Base-by-base conservation (phyloP, 169 alveolate genomes). In the Miamiensis avidus region DNA sequence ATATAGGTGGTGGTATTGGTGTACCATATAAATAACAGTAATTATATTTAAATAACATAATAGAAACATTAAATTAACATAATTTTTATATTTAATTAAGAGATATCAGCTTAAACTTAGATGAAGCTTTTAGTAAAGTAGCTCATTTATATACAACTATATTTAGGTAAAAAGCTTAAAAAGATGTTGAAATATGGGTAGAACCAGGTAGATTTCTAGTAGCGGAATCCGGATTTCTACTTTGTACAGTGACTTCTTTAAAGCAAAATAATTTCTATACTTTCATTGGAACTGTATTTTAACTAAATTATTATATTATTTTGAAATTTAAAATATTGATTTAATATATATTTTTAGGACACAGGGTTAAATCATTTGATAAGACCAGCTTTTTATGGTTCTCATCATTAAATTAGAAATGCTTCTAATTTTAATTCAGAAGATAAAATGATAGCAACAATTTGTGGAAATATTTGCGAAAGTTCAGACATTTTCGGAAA, bases 1-100 rank as follows among this genome's bases (percentile, higher is more conserved):
- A 88, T 82, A 74, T 88, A 6, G 91, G 91, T 31, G 91, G 91
- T n/a, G 91, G 91, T 28, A 82, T 88, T 72, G 91, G 91, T 29
- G 86, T 88, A 28, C 82, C 81, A 29, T 83, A 83, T 75, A 34
- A 75, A 49, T 33, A 33, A 32, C 72, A 33, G 30, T 34, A 78
- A 78, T 32, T 33, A n/a, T 29, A 26, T n/a, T 29, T 65, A 49
- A 6, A 74, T 74, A 78, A 32, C 27, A 28, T 31, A 78, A 78
- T 11, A 11, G 20, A 11, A 49, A 11, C 20, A 49, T 11, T 49
- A 11, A 11, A 11, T 49, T 20, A 4, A 49, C 4, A 49, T 49
- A 49, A 11, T 49, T 49, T 49, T 49, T 49, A 11, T 11, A 49
- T 49, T 49, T 4, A 32, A 26, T 32, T 78, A 25, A 78, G 64